Evolutionary conservation across 768 basidiomycete genomes (phyloP).

Genomic region (Pleurotus sapidus): DNA sequence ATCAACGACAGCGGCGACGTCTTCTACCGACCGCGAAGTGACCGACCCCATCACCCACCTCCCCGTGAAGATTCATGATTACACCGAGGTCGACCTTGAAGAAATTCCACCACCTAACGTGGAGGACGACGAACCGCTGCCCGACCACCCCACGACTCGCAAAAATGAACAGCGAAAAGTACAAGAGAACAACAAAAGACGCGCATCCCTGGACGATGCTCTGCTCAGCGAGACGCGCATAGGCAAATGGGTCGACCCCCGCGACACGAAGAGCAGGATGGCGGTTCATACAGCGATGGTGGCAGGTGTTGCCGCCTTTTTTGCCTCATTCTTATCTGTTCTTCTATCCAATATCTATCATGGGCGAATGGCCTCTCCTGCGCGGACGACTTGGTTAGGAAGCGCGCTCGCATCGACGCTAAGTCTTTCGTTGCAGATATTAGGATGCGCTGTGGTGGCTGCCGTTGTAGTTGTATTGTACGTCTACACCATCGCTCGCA

Average conservation of each 20-base stretch:
- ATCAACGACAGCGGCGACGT: background rate
- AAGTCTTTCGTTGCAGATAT: background rate
- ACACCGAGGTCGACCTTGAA: constrained; percentile 31
- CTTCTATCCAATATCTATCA: constrained; percentile 17
- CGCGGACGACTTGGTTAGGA: constrained; percentile 13
- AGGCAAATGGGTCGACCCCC: constrained; percentile 32
- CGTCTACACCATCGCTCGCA: background rate
- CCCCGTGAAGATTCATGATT: constrained; percentile 32
- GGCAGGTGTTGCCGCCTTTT: constrained; percentile 24
- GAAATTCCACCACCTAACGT: constrained; percentile 24
- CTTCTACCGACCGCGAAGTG: constrained; percentile 25
- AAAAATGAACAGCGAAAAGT: constrained; percentile 13
- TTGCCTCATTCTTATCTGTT: constrained; percentile 21
- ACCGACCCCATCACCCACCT: constrained; percentile 40
- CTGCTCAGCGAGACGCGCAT: constrained; percentile 25
- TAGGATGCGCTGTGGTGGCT: background rate
- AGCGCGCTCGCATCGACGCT: background rate
- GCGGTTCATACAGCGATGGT: constrained; percentile 28
- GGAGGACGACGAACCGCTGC: background rate
- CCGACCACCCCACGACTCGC: constrained; percentile 6
- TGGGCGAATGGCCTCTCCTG: constrained; percentile 24
- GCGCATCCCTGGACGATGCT: constrained; percentile 24
- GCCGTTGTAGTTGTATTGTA: background rate
- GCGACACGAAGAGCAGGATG: constrained; percentile 25
- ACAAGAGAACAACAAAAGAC: constrained; percentile 17